A percentile compares a stretch with the other conserved stretches of the same genome.
These are phyloP conservation scores for Echeveria elegans DNA, from an alignment of 164 flowering plant species.

Conservation along the genomic window DNA sequence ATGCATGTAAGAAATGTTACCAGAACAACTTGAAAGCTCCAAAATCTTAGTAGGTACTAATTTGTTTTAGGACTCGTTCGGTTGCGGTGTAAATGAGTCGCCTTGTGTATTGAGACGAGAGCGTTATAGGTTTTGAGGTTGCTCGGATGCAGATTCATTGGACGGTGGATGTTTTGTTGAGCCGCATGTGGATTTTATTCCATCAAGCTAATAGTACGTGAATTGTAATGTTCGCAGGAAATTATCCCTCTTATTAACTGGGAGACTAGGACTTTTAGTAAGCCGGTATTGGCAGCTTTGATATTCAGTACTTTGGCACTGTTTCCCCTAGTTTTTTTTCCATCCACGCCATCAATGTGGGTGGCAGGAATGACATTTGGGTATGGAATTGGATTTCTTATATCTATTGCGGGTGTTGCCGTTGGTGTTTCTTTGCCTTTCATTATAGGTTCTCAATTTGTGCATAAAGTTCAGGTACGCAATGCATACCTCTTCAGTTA, in stretches of 20 bases:
- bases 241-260: constrained; percentile 14
- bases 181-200: too few relatives aligned
- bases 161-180: neutral
- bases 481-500: too few relatives aligned
- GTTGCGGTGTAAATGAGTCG: neutral
- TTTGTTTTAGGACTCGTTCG: neutral
- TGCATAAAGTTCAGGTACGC: constrained; percentile 11
- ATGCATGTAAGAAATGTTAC: neutral
- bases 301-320: constrained; percentile 13
- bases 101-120: neutral
- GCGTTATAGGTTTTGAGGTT: too few relatives aligned
- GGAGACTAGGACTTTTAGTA: constrained; percentile 10
- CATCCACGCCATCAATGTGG: constrained; percentile 17
- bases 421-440: constrained; percentile 13
- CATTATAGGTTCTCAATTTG: constrained; percentile 13
- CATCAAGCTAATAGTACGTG: neutral
- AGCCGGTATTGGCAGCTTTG: constrained; percentile 11
- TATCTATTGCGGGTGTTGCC: constrained; percentile 13
- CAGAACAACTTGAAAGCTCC: neutral
- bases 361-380: constrained; percentile 18
- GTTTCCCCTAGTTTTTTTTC: constrained; percentile 11
- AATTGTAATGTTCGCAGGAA: constrained; percentile 6
- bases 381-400: constrained; percentile 12
- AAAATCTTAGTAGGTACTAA: neutral
- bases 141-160: neutral